phyloP scores from a whole-genome alignment of 139 green algal species.

The Coelastrella sp. region DNA sequence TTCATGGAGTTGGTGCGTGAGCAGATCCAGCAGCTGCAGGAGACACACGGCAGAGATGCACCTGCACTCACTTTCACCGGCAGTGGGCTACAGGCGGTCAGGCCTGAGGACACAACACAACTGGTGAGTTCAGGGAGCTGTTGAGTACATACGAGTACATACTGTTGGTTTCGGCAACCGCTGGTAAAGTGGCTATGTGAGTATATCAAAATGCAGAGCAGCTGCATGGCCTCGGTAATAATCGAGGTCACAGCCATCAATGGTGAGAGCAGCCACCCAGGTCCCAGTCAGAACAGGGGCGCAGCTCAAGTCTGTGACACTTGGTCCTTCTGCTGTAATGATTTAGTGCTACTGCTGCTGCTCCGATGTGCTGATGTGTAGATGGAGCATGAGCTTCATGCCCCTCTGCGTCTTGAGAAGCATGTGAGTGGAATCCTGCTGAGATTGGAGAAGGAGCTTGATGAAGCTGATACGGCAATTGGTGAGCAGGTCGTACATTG shows the following conservation, averaged over 20 bases:
- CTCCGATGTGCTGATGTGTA: not conserved
- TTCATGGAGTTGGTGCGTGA: constrained; percentile 91
- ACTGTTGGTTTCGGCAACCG: too few species aligned
- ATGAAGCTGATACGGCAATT: constrained; percentile 75
- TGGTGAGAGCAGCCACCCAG: too few species aligned
- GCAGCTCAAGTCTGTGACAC: not conserved
- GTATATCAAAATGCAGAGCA: not conserved
- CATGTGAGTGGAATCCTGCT: constrained; percentile 82
- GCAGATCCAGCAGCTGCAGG: constrained; percentile 73
- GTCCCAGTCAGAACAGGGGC: too few species aligned
- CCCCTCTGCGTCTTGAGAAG: constrained; percentile 50
- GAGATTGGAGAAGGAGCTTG: constrained; percentile 87
- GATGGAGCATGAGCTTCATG: constrained; percentile 37
- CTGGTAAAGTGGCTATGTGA: too few species aligned
- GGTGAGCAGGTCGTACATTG: not conserved
- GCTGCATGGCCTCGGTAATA: not conserved
- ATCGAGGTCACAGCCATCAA: not conserved
- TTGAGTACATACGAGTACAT: not conserved
- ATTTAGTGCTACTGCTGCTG: too few species aligned
- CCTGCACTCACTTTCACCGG: constrained; percentile 67
- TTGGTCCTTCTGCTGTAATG: too few species aligned
- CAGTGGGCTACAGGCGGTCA: constrained; percentile 17
- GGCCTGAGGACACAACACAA: constrained; percentile 34
- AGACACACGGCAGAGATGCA: constrained; percentile 29
- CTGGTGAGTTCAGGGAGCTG: not conserved